These are phyloP conservation scores for Angomonas ambiguus DNA, from an alignment of 208 protist species.

Conservation along the genomic window DNA sequence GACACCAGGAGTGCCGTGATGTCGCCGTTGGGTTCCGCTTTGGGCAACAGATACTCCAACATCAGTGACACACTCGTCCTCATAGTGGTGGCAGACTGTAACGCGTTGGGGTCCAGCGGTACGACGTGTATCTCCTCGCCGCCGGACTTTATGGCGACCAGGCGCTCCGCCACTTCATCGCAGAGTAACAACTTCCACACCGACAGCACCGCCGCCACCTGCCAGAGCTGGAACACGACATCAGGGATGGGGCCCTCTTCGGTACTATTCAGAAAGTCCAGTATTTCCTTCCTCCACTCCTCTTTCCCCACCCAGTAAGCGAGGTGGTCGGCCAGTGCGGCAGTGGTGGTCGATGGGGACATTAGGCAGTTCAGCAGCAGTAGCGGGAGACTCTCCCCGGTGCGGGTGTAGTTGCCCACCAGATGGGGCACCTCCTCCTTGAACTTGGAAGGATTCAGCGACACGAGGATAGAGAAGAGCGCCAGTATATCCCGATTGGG, in stretches of 20 bases:
- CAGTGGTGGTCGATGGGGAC: conserved; percentile 18
- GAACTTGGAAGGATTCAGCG: conserved; percentile 28
- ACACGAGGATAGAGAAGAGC: conserved; percentile 48
- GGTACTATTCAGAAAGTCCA: conserved; percentile 5
- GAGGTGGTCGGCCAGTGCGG: conserved; percentile 22
- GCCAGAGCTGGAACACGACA: conserved; percentile 33
- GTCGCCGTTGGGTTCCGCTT: conserved; percentile 10
- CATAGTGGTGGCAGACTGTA: conserved; percentile 23
- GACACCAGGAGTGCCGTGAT: background rate
- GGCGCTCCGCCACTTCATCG: conserved; percentile 6
- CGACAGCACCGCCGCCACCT: conserved; percentile 45
- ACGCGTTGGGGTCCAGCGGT: conserved; percentile 16
- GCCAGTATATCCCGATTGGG: conserved; percentile 45
- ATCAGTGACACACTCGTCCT: conserved; percentile 39
- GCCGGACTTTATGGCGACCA: background rate
- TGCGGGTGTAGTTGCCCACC: conserved; percentile 30
- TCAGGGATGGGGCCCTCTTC: background rate
- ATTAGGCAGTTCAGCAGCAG: conserved; percentile 43
- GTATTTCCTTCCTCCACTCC: conserved; percentile 7
- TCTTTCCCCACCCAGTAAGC: conserved; percentile 12
- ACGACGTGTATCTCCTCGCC: conserved; percentile 11
- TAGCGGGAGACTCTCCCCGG: conserved; percentile 27
- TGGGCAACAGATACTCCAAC: conserved; percentile 46
- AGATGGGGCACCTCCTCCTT: conserved; percentile 16
- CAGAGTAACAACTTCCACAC: conserved; percentile 52